Evolutionary conservation across 495 filamentous ascomycete genomes (phyloP).

Genomic region (Aspergillus carlsbadensis): DNA sequence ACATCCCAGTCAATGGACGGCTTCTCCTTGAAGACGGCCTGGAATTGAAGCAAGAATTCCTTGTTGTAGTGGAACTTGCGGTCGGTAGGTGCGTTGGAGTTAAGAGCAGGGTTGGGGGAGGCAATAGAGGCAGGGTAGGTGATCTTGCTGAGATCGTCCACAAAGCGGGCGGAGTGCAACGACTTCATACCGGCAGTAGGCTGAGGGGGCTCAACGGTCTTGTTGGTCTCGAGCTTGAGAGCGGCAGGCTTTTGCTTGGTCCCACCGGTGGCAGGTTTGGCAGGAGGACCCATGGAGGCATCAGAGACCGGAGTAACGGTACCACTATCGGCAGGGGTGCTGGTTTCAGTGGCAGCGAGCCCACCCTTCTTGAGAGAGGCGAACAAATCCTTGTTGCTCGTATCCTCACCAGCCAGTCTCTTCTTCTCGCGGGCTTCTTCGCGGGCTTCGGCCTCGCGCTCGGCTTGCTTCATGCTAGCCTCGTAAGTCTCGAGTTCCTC

Average conservation of each 20-base stretch:
- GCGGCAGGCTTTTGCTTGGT: conserved; percentile 71
- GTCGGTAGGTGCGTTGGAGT: conserved; percentile 66
- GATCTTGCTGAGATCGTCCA: conserved; percentile 65
- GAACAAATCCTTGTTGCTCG: conserved; percentile 47
- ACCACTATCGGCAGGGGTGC: conserved; percentile 54
- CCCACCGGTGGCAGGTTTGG: conserved; percentile 47
- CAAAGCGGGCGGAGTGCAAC: conserved; percentile 80
- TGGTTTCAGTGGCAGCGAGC: conserved; percentile 43
- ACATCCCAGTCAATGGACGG: conserved; percentile 86
- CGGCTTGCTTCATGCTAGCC: conserved; percentile 56
- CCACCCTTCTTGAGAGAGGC: conserved; percentile 57
- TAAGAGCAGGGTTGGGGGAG: conserved; percentile 89
- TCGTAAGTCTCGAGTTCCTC: conserved; percentile 50
- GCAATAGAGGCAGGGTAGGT: conserved; percentile 76
- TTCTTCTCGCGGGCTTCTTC: conserved; percentile 54
- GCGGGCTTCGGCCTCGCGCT: conserved; percentile 55
- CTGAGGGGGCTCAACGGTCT: conserved; percentile 80
- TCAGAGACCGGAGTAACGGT: conserved; percentile 56
- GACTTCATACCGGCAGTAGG: conserved; percentile 90
- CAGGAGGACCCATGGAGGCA: conserved; percentile 52
- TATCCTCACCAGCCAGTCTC: conserved; percentile 39
- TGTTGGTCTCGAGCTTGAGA: conserved; percentile 80
- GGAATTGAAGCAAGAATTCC: conserved; percentile 96
- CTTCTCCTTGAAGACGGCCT: conserved; percentile 90
- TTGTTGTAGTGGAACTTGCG: conserved; percentile 94